Evolutionary conservation across 768 basidiomycete species (phyloP).

Genomic region (Trametopsis cervina): DNA sequence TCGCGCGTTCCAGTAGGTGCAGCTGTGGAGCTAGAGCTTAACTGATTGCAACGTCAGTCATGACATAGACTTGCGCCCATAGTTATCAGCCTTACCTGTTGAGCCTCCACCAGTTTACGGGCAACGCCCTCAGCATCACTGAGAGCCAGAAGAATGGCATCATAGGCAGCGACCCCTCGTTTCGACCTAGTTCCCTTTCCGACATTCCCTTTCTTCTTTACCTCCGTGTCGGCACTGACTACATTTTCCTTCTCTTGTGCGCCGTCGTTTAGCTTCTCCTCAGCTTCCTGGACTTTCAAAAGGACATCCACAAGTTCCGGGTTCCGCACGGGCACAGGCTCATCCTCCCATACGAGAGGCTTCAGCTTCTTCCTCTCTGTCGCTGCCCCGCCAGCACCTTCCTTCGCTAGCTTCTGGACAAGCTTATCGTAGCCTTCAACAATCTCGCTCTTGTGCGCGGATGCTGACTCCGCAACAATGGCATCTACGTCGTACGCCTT

Average conservation of each 20-base stretch:
- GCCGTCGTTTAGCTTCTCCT: conserved; percentile 45
- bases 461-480: conserved; percentile 59
- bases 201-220: conserved; percentile 30
- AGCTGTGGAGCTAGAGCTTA: conserved; percentile 35
- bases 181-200: conserved; percentile 45
- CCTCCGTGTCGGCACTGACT: conserved; percentile 19
- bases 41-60: conserved; percentile 17
- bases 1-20: conserved; percentile 51
- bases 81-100: conserved; percentile 47
- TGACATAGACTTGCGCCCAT: background rate
- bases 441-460: conserved; percentile 47
- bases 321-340: conserved; percentile 78
- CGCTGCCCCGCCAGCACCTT: conserved; percentile 31
- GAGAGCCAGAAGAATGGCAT: conserved; percentile 74
- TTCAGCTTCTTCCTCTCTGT: conserved; percentile 48
- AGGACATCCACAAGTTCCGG: conserved; percentile 89
- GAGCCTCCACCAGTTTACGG: conserved; percentile 72
- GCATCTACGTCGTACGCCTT: conserved; percentile 79
- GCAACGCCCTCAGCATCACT: conserved; percentile 89
- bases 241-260: conserved; percentile 21
- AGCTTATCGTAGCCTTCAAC: conserved; percentile 58
- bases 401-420: conserved; percentile 41
- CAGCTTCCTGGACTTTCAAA: conserved; percentile 74
- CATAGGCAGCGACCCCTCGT: conserved; percentile 79
- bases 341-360: conserved; percentile 71